These are phyloP conservation scores for Aphanoascus verrucosus DNA, from an alignment of 2,329 filamentous ascomycete genomes.

Conservation along the genomic window DNA sequence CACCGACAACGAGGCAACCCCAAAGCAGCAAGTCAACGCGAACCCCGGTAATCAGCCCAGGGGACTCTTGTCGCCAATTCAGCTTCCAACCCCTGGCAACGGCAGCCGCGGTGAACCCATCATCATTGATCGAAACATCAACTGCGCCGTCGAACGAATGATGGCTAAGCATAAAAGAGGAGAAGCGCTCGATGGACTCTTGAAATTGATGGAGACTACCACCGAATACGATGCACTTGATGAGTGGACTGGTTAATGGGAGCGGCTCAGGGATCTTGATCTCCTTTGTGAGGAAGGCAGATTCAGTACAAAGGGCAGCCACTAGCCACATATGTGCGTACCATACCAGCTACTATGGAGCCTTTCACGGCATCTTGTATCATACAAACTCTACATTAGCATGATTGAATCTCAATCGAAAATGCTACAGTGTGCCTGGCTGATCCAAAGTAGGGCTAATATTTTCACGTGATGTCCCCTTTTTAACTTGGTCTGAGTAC, in stretches of 20 bases:
- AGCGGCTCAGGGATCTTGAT: neutral
- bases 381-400: neutral
- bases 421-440: neutral
- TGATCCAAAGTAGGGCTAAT: no score
- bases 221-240: conserved; percentile 20
- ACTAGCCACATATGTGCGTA: neutral
- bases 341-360: neutral
- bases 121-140: conserved; percentile 14
- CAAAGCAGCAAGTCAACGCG: conserved; percentile 19
- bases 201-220: conserved; percentile 32
- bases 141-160: conserved; percentile 17
- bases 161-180: conserved; percentile 24
- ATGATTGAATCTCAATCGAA: neutral
- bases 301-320: neutral
- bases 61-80: conserved; percentile 24
- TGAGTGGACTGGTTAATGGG: conserved; percentile 9
- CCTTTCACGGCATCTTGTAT: no score
- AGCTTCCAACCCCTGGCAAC: conserved; percentile 27
- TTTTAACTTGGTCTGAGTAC: no score
- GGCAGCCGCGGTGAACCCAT: conserved; percentile 12
- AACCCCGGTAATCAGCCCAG: conserved; percentile 3
- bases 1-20: conserved; percentile 12
- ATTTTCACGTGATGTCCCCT: no score
- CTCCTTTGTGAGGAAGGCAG: neutral
- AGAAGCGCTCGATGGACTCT: conserved; percentile 31